Percentiles rank a stretch among this genome's conserved stretches.
Conservation (phyloP, 192 early-diverging fungal species). For the Mortierella hygrophila region DNA sequence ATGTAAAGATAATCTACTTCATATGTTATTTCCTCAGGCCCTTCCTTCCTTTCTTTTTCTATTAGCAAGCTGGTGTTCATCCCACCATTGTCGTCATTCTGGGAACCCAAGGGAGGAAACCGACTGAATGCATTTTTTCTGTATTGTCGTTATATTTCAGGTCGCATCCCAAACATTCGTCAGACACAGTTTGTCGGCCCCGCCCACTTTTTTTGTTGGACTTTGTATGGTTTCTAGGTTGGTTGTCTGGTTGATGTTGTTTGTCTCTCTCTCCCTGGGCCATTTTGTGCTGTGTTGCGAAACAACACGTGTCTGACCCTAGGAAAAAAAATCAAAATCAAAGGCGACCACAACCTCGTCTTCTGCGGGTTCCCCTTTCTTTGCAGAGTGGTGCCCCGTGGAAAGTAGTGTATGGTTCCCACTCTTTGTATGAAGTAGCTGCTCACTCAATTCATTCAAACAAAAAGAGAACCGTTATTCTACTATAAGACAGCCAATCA, state of each 20-base stretch:
- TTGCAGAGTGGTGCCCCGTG: too few relatives aligned
- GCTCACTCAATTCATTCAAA: background rate
- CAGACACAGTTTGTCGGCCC: background rate
- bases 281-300: background rate
- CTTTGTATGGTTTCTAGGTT: background rate
- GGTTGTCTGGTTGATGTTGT: background rate
- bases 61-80: background rate
- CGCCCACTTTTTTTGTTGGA: background rate
- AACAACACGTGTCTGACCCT: constrained; percentile 4
- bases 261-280: background rate
- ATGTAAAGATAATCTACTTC: background rate
- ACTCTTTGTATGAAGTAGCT: background rate
- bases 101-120: background rate
- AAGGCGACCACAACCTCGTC: too few relatives aligned
- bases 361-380: too few relatives aligned
- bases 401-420: too few relatives aligned
- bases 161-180: background rate
- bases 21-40: background rate
- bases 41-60: background rate
- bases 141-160: background rate
- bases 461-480: background rate
- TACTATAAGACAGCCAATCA: background rate
- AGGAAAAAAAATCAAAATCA: background rate
- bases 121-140: background rate
- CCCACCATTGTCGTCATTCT: background rate